phyloP scores from a whole-genome alignment of 1,284 basidiomycete genomes.

The Trichosporon sp. region DNA sequence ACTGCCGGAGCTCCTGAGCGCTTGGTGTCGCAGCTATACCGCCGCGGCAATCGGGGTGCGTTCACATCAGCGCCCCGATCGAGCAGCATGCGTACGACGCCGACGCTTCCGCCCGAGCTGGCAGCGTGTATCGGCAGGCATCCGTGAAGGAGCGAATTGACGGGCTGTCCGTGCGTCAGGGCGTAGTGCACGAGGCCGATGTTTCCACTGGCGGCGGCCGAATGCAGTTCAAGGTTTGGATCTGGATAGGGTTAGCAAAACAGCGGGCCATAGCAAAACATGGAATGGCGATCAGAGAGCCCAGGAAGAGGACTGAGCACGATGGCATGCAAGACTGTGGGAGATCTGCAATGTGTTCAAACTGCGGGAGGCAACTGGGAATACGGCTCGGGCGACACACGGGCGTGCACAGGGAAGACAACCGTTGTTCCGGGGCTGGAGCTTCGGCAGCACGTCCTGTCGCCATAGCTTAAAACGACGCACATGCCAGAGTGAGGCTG shows the following conservation, averaged over 20 bases:
- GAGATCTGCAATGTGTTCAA: neutral
- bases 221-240: conserved; percentile 77
- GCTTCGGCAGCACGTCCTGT: neutral
- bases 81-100: conserved; percentile 77
- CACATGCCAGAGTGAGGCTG: neutral
- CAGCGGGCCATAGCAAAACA: neutral
- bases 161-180: conserved; percentile 82
- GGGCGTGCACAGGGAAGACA: neutral
- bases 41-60: conserved; percentile 63
- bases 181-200: conserved; percentile 59
- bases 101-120: conserved; percentile 74
- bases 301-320: neutral
- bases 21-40: conserved; percentile 59
- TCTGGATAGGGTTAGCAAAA: conserved; percentile 53
- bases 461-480: neutral
- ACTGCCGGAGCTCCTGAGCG: conserved; percentile 57
- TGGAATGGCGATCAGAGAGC: neutral
- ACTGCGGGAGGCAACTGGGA: neutral
- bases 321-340: neutral
- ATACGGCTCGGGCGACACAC: neutral
- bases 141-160: conserved; percentile 86
- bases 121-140: conserved; percentile 88
- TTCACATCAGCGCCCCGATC: conserved; percentile 90
- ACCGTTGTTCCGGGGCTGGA: neutral
- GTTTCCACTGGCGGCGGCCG: conserved; percentile 81